Conservation (phyloP, 495 filamentous ascomycete genomes). For the Penicillium arizonense region DNA sequence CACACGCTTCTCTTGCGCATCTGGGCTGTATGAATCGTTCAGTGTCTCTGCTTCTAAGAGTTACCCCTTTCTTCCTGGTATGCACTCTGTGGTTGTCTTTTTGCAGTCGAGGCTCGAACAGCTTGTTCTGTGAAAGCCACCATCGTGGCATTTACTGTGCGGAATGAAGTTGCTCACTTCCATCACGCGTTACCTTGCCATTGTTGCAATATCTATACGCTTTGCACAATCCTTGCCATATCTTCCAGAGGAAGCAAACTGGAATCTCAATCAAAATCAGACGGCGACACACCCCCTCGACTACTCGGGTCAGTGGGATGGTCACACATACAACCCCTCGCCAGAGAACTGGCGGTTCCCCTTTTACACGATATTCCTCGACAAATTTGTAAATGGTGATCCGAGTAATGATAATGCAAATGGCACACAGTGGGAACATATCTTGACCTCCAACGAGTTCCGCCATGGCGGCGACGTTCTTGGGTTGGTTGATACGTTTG, state of each 20-base stretch:
- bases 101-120: constrained; percentile 11
- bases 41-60: constrained; percentile 4
- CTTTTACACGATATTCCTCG: constrained; percentile 37
- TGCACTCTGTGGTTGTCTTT: constrained; percentile 4
- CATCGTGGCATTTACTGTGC: constrained; percentile 13
- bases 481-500: constrained; percentile 32
- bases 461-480: constrained; percentile 37
- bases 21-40: constrained; percentile 2
- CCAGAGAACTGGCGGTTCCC: constrained; percentile 40
- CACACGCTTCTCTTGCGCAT: constrained; percentile 5
- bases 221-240: constrained; percentile 16
- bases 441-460: constrained; percentile 35
- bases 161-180: constrained; percentile 9
- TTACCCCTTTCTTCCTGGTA: constrained; percentile 5
- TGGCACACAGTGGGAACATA: constrained; percentile 37
- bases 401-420: constrained; percentile 38
- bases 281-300: constrained; percentile 24
- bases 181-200: constrained; percentile 9
- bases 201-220: constrained; percentile 12
- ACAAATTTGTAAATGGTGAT: constrained; percentile 40
- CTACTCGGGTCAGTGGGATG: constrained; percentile 37
- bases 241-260: constrained; percentile 29
- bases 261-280: constrained; percentile 35
- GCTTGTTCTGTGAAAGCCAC: constrained; percentile 8
- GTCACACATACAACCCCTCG: constrained; percentile 34